These are phyloP conservation scores for Oryza coarctata DNA, from an alignment of 176 grass and related monocot genomes.

Conservation along the genomic window DNA sequence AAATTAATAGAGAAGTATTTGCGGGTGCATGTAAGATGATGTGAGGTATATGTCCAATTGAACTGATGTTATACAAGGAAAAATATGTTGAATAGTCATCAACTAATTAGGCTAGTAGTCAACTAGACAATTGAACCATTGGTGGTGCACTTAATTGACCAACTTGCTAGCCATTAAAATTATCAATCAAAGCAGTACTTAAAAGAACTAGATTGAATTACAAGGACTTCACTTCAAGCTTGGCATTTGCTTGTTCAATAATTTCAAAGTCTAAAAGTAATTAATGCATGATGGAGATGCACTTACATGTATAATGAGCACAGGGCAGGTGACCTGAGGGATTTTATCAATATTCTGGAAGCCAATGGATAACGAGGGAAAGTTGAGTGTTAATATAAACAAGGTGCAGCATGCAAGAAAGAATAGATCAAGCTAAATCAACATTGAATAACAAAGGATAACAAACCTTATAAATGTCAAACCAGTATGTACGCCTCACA, in stretches of 20 bases:
- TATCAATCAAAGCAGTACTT: background rate
- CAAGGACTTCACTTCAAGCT: background rate
- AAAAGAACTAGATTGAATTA: background rate
- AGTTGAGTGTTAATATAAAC: conserved; percentile 25
- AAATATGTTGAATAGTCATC: background rate
- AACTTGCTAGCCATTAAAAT: background rate
- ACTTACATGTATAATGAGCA: conserved; percentile 96
- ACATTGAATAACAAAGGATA: conserved; percentile 14
- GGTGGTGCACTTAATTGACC: background rate
- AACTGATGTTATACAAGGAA: background rate
- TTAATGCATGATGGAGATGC: conserved; percentile 31
- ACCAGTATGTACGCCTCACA: conserved; percentile 91
- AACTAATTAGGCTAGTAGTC: background rate
- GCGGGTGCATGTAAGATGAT: background rate
- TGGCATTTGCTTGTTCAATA: background rate
- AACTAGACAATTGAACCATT: background rate
- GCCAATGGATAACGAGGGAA: conserved; percentile 12
- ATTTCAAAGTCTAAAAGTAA: background rate
- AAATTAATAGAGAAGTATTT: background rate
- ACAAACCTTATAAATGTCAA: conserved; percentile 96
- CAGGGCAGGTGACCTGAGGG: conserved; percentile 75
- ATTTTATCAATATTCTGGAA: conserved; percentile 96
- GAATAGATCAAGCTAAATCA: conserved; percentile 3
- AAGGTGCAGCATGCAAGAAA: background rate
- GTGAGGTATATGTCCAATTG: background rate